Conservation (phyloP, 2,329 filamentous ascomycete species). For the Thermochaetoides dissita region DNA sequence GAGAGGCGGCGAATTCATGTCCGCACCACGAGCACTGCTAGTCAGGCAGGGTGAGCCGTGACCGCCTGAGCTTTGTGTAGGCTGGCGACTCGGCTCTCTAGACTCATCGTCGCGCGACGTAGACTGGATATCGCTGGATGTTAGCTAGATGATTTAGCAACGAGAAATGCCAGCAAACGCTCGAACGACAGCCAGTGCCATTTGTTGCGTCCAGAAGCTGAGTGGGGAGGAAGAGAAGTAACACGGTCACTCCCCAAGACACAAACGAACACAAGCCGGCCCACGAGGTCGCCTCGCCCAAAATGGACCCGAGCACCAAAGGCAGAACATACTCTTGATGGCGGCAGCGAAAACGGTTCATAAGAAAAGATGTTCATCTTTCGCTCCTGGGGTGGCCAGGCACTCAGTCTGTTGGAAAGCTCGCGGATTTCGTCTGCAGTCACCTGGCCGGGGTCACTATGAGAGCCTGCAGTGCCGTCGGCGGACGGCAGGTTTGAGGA, state of each 20-base stretch:
- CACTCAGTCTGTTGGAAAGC: constrained; percentile 58
- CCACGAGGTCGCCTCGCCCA: neutral
- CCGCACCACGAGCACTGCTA: constrained; percentile 42
- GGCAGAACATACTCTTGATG: constrained; percentile 54
- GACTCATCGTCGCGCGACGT: constrained; percentile 47
- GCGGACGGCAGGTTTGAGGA: constrained; percentile 14
- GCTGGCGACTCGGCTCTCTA: constrained; percentile 46
- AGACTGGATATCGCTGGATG: constrained; percentile 28
- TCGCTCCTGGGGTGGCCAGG: constrained; percentile 63
- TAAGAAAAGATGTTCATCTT: constrained; percentile 79
- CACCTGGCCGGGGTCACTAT: constrained; percentile 26
- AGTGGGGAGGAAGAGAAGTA: no score
- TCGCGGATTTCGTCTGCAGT: constrained; percentile 53
- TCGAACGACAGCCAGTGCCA: no score
- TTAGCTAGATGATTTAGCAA: constrained; percentile 5
- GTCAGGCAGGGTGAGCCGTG: constrained; percentile 54
- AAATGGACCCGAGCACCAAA: neutral
- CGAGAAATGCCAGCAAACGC: neutral
- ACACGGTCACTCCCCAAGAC: neutral
- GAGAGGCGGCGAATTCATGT: constrained; percentile 75
- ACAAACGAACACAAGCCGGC: neutral
- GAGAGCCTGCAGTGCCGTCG: constrained; percentile 10
- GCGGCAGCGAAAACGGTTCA: constrained; percentile 78
- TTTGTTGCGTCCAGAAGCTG: no score
- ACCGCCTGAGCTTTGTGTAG: constrained; percentile 50